Conservation (phyloP, 768 basidiomycete species). For the Suillus hirtellus region DNA sequence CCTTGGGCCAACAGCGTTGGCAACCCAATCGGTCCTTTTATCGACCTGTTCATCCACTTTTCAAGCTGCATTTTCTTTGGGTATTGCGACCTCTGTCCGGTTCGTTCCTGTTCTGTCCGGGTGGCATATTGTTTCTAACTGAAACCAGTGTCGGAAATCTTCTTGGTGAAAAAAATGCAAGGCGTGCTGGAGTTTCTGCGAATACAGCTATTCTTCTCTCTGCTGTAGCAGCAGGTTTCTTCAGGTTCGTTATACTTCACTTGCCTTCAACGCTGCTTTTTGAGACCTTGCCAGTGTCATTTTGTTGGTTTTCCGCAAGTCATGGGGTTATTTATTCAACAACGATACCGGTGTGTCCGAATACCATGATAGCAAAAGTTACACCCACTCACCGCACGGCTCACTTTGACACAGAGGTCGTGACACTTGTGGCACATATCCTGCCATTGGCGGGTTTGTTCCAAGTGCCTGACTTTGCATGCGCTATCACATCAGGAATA, state of each 20-base stretch:
- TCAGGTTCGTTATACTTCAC: conserved; percentile 45
- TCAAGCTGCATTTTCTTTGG: conserved; percentile 81
- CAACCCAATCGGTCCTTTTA: conserved; percentile 84
- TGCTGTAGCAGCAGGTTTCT: conserved; percentile 56
- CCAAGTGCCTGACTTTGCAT: conserved; percentile 80
- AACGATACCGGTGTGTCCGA: conserved; percentile 49
- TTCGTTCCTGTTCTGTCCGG: conserved; percentile 29
- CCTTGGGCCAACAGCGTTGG: conserved; percentile 78
- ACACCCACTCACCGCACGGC: background rate
- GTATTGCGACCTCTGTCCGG: conserved; percentile 85
- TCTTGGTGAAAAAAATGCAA: conserved; percentile 75
- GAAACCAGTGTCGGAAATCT: conserved; percentile 79
- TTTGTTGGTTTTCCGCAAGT: conserved; percentile 59
- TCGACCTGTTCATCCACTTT: conserved; percentile 74
- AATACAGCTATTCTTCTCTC: conserved; percentile 67
- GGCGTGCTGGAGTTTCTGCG: conserved; percentile 69
- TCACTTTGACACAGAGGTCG: conserved; percentile 21
- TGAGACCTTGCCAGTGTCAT: conserved; percentile 38
- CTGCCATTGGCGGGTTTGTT: conserved; percentile 77
- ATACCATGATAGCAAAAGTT: background rate
- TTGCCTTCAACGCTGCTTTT: background rate
- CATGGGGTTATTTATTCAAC: conserved; percentile 81
- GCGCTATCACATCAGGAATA: conserved; percentile 74
- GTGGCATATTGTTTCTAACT: background rate
- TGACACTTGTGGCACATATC: conserved; percentile 52